Evolutionary conservation across 257 asterid genomes (phyloP), one percentile per base, ranked within the genome.

Genomic region (Scutellaria galericulata): DNA sequence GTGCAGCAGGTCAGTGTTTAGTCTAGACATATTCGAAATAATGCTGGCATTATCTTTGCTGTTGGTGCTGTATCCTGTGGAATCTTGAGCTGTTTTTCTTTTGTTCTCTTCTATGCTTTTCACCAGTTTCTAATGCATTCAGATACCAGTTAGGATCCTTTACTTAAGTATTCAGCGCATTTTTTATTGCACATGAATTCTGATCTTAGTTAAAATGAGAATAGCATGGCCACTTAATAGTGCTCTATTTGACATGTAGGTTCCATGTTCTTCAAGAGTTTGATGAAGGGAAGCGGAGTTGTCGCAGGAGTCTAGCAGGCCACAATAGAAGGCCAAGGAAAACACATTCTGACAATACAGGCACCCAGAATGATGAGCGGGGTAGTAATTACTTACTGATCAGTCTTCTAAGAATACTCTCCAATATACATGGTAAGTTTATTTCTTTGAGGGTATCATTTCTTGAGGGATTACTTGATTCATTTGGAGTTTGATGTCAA

Each of bases 231-330:
- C 41, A 7, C 72, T 64, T 39, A 15, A 31, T 40, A 60, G 46
- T 72, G 14, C 46, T 53, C 31, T 39, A 63, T n/a, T 46, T n/a
- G 41, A 24, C 77, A 22, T 68, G 80, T 74, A 91, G 98, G 92
- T 93, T 93, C 81, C 98, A 93, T 64, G 69, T 75, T 83, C 96
- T 93, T 71, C 85, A 86, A 82, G 98, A 93, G 81, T 93, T 91
- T 78, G 98, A 91, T 78, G 98, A 93, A 85, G 98, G 92, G 75
- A 93, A 88, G 81, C 78, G 97, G 63, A 93, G 98, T 82, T 91
- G 97, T 71, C 96, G 97, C 9, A 87, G 96, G 80, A 96, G 97
- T 71, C 81, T 91, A 64, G 98, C 98, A 18, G 97, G 98, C 24
- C 97, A 93, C 75, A 93, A 93, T 57, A 85, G 84, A 71, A 74